Evolutionary conservation across 345 rosid species (phyloP).

Genomic region (Brassica nigra): DNA sequence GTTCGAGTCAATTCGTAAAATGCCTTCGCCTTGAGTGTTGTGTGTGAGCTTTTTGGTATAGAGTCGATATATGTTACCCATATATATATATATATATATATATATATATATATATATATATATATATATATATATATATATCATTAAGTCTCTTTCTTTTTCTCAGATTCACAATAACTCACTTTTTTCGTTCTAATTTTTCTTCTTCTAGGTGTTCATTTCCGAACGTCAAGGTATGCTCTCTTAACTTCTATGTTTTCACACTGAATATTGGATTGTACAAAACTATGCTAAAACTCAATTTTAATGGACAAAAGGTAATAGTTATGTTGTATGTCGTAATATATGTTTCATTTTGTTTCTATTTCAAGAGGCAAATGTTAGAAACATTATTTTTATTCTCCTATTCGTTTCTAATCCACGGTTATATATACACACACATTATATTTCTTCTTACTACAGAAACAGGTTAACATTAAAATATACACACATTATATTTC

Average conservation of each 20-base stretch:
- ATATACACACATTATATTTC: no score
- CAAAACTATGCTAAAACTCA: neutral
- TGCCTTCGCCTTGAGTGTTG: neutral
- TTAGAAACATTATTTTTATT: neutral
- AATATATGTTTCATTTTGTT: neutral
- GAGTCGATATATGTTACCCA: neutral
- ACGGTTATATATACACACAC: neutral
- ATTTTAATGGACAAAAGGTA: neutral
- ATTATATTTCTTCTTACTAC: slow-evolving; percentile 7
- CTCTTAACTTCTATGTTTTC: neutral
- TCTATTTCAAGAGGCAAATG: neutral
- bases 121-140: no score
- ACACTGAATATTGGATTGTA: neutral
- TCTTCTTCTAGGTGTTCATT: slow-evolving; percentile 30
- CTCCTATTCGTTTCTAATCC: neutral
- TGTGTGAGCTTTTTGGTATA: neutral
- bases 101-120: no score
- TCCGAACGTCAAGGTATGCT: slow-evolving; percentile 11
- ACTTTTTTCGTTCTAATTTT: slow-evolving; percentile 8
- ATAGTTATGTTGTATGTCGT: neutral
- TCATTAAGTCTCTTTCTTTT: neutral
- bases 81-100: neutral
- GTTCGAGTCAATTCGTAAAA: neutral
- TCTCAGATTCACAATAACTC: neutral
- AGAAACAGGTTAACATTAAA: slow-evolving; percentile 3